Evolutionary conservation across 2,329 filamentous ascomycete species (phyloP).

Genomic region (Phialemoniopsis sp.): DNA sequence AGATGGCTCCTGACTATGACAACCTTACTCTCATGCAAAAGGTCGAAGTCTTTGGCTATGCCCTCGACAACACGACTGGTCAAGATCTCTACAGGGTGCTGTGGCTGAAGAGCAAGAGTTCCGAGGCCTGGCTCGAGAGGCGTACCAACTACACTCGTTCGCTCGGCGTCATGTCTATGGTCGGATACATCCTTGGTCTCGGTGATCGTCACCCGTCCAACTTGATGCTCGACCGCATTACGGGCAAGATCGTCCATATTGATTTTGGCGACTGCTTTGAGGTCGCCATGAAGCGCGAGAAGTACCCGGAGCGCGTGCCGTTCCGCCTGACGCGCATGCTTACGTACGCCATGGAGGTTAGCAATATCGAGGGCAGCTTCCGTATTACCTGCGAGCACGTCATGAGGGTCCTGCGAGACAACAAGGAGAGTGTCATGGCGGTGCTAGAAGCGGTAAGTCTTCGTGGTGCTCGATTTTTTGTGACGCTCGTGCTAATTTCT

Average conservation of each 20-base stretch:
- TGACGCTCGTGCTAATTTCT: neutral
- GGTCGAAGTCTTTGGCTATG: constrained; percentile 98
- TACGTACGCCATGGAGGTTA: constrained; percentile 99
- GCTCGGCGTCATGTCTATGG: constrained; percentile 99
- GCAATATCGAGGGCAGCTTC: constrained; percentile 98
- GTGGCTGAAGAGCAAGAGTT: constrained; percentile 98
- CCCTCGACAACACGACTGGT: constrained; percentile 96
- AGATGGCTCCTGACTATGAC: constrained; percentile 99
- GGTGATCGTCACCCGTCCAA: constrained; percentile 98
- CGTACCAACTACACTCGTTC: constrained; percentile 99
- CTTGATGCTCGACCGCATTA: constrained; percentile 92
- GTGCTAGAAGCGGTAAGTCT: constrained; percentile 89
- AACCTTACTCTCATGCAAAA: constrained; percentile 99
- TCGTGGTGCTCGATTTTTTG: constrained; percentile 2
- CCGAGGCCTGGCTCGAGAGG: constrained; percentile 94
- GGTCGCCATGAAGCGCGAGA: constrained; percentile 98
- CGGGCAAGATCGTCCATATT: constrained; percentile 96
- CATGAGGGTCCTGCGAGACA: constrained; percentile 93
- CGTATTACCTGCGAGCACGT: constrained; percentile 97
- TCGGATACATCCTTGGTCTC: constrained; percentile 97
- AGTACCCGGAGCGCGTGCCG: constrained; percentile 94
- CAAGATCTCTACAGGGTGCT: constrained; percentile 97
- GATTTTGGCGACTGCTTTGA: constrained; percentile 99
- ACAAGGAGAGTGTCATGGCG: constrained; percentile 98
- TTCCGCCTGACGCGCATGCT: constrained; percentile 98